Conservation (phyloP, 179 eudicot genomes). For the Silene coronaria region DNA sequence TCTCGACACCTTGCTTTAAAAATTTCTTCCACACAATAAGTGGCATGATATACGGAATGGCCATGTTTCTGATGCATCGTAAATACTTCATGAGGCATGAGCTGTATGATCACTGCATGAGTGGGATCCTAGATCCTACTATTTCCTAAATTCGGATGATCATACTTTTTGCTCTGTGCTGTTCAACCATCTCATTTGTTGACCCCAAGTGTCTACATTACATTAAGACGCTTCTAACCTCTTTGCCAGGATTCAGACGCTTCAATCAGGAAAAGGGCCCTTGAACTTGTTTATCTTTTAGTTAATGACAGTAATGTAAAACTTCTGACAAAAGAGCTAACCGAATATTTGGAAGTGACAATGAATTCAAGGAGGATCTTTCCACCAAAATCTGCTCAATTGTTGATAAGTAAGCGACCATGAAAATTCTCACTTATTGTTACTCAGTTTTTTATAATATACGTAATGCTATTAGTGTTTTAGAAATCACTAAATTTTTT, state of each 20-base stretch:
- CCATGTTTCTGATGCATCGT: background rate
- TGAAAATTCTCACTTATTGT: background rate
- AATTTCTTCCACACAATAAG: background rate
- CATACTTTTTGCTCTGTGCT: background rate
- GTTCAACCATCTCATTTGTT: background rate
- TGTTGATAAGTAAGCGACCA: slow-evolving; percentile 79
- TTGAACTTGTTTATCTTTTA: slow-evolving; percentile 87
- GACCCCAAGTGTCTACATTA: background rate
- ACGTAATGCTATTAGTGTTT: background rate
- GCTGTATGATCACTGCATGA: slow-evolving; percentile 2
- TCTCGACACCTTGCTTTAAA: background rate
- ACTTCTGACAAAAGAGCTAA: slow-evolving; percentile 79
- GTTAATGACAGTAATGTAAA: slow-evolving; percentile 91
- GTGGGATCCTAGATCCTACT: background rate
- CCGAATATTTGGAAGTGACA: slow-evolving; percentile 90
- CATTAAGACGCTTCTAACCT: slow-evolving; percentile 5
- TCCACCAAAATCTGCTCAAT: slow-evolving; percentile 92
- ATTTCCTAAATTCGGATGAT: background rate
- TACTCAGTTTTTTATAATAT: background rate
- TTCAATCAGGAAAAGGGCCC: slow-evolving; percentile 93
- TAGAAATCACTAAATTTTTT: background rate
- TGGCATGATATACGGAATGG: background rate
- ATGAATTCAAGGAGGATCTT: slow-evolving; percentile 86
- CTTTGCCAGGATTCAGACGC: slow-evolving; percentile 85
- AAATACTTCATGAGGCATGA: background rate